Evolutionary conservation across 208 protist species (phyloP).

Genomic region (Trypanosoma melophagium): DNA sequence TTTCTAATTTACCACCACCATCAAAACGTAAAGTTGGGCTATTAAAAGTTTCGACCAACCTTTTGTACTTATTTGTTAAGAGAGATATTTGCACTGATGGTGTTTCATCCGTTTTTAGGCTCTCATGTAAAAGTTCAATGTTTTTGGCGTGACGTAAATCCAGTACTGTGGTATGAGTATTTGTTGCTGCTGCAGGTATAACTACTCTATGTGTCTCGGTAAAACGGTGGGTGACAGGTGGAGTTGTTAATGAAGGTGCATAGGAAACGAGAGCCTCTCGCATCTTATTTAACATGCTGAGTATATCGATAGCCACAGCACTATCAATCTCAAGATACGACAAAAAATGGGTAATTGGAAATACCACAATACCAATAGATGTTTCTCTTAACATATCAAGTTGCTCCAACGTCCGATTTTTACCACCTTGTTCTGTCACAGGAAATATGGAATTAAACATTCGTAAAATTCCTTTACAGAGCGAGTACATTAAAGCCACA

Average conservation of each 20-base stretch:
- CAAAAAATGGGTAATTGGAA: constrained; percentile 79
- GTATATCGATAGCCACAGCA: constrained; percentile 48
- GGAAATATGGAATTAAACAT: constrained; percentile 54
- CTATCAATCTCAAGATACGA: constrained; percentile 60
- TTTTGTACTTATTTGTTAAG: constrained; percentile 34
- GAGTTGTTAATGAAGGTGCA: neutral
- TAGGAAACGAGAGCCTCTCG: constrained; percentile 32
- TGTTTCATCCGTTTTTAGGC: constrained; percentile 20
- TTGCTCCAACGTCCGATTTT: neutral
- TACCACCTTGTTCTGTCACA: neutral
- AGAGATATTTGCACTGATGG: constrained; percentile 28
- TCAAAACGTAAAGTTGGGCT: constrained; percentile 28
- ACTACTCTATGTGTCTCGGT: constrained; percentile 63
- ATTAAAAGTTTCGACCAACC: constrained; percentile 19
- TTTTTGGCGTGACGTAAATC: constrained; percentile 62
- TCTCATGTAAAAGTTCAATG: constrained; percentile 42
- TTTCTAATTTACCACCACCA: constrained; percentile 35
- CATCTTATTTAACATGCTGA: constrained; percentile 66
- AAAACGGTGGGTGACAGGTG: constrained; percentile 33
- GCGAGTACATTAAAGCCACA: constrained; percentile 63
- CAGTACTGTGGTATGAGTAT: constrained; percentile 39
- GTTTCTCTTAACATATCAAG: constrained; percentile 62
- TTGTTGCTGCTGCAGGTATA: constrained; percentile 37
- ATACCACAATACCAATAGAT: constrained; percentile 73
- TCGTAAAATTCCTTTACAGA: constrained; percentile 59